A percentile compares a stretch with the other conserved stretches of the same genome.
phyloP scores from a whole-genome alignment of 441 rosid species.

The California macrophylla region DNA sequence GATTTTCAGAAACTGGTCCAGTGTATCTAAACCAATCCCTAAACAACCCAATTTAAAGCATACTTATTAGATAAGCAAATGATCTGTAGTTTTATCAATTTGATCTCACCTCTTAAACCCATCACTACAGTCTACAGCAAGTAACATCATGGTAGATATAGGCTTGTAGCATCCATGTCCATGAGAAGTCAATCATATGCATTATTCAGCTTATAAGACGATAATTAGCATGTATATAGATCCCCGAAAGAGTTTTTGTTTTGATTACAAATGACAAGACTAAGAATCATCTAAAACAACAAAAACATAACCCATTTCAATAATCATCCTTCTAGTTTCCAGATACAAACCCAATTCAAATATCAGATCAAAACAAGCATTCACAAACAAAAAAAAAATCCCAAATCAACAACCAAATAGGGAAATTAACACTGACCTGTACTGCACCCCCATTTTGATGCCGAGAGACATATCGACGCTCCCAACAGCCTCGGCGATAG shows the following conservation, averaged over 20 bases:
- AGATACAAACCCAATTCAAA: background rate
- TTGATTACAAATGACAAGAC: background rate
- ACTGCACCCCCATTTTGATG: slow-evolving; percentile 85
- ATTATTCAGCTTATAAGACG: background rate
- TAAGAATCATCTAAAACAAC: background rate
- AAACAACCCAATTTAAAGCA: background rate
- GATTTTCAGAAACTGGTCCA: background rate
- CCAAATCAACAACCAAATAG: background rate
- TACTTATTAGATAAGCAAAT: background rate
- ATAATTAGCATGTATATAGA: background rate
- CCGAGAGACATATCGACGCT: slow-evolving; percentile 75
- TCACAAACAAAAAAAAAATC: background rate
- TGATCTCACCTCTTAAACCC: no score
- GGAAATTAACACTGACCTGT: slow-evolving; percentile 37
- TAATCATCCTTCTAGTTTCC: background rate
- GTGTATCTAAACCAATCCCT: background rate
- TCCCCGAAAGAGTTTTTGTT: background rate
- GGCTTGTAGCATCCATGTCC: background rate
- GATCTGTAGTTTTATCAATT: background rate
- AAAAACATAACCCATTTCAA: background rate
- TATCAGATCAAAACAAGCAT: background rate
- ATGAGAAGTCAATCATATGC: background rate
- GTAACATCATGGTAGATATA: no score
- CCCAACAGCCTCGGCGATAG: slow-evolving; percentile 74
- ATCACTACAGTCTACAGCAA: no score